phyloP scores from a whole-genome alignment of 1,284 basidiomycete genomes.

The Blastosporella zonata region DNA sequence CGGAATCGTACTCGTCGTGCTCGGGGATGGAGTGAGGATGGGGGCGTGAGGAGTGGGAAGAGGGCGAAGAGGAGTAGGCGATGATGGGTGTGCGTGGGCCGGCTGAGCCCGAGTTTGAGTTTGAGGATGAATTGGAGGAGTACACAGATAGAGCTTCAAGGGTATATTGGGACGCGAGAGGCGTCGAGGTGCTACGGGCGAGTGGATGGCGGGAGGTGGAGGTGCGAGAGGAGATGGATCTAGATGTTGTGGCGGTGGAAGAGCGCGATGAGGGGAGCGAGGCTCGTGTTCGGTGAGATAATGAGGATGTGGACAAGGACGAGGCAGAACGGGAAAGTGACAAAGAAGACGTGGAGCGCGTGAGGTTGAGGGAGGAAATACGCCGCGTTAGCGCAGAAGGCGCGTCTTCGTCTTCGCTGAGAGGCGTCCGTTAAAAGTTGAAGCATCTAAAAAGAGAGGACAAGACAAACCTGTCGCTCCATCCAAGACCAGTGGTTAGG shows the following conservation, averaged over 20 bases:
- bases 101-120: not conserved
- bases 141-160: not conserved
- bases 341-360: conserved; percentile 46
- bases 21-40: not conserved
- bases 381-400: conserved; percentile 65
- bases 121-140: not conserved
- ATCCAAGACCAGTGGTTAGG: conserved; percentile 76
- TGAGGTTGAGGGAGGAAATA: conserved; percentile 67
- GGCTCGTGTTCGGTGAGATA: not conserved
- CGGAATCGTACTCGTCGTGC: not conserved
- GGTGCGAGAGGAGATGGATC: conserved; percentile 10
- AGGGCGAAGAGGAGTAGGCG: not conserved
- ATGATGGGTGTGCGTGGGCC: not conserved
- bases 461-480: conserved; percentile 69
- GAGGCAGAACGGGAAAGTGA: conserved; percentile 12
- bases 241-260: not conserved
- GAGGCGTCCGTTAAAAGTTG: conserved; percentile 47
- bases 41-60: not conserved
- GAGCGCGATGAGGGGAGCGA: not conserved
- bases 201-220: conserved; percentile 18
- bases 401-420: conserved; percentile 78
- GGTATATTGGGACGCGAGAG: conserved; percentile 9
- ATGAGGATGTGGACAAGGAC: conserved; percentile 1
- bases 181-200: conserved; percentile 21
- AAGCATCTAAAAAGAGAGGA: too few species aligned